These are phyloP conservation scores for Astragalus glycyphyllos DNA, from an alignment of 306 rosid genomes.

Conservation along the genomic window DNA sequence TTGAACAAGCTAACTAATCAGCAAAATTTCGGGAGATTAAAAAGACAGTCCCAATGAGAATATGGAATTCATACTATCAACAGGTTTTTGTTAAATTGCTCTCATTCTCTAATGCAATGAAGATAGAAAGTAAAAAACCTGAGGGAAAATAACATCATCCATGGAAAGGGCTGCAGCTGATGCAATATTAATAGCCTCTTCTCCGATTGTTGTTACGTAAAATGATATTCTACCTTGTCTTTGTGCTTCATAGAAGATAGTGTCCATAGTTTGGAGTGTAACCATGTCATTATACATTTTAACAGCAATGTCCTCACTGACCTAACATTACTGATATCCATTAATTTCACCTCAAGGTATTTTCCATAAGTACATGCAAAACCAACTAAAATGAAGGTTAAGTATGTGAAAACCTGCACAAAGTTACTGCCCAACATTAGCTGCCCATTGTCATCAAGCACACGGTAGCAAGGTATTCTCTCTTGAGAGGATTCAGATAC, in stretches of 20 bases:
- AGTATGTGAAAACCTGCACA: conserved; percentile 57
- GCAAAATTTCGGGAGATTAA: background rate
- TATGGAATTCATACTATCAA: conserved; percentile 12
- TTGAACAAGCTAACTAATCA: conserved; percentile 19
- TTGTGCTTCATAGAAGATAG: conserved; percentile 86
- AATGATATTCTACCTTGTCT: conserved; percentile 95
- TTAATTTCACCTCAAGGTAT: conserved; percentile 13
- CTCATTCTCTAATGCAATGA: background rate
- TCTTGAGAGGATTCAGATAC: conserved; percentile 58
- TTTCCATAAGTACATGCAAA: conserved; percentile 3
- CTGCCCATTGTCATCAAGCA: conserved; percentile 76
- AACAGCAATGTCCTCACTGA: conserved; percentile 60
- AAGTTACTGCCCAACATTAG: conserved; percentile 46
- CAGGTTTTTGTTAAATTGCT: conserved; percentile 6
- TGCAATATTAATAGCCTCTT: conserved; percentile 88
- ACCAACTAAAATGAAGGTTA: background rate
- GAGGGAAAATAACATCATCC: conserved; percentile 82
- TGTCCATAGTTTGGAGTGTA: conserved; percentile 89
- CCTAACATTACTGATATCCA: conserved; percentile 50
- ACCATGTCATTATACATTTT: conserved; percentile 84
- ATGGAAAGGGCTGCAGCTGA: conserved; percentile 83
- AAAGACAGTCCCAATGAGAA: conserved; percentile 10
- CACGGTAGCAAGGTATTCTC: conserved; percentile 69
- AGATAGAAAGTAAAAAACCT: conserved; percentile 58
- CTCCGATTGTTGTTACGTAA: conserved; percentile 76